phyloP scores from a whole-genome alignment of 2,329 filamentous ascomycete species.

The Cladosporium sphaerospermum region DNA sequence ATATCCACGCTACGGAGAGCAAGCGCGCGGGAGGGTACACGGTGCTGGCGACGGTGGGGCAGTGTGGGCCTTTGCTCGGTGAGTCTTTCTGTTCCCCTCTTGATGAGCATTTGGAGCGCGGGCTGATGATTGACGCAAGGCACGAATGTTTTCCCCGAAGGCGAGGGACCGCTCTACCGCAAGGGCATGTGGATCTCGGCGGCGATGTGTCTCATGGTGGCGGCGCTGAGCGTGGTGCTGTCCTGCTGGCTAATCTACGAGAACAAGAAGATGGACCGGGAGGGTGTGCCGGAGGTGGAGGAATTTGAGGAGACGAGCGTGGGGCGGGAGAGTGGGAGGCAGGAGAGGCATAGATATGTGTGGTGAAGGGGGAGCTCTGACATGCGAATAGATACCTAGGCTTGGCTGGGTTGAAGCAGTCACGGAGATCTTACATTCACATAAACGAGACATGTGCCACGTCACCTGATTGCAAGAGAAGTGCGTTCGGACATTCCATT shows the following conservation, averaged over 20 bases:
- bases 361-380: conserved; percentile 14
- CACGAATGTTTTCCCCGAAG: conserved; percentile 55
- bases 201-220: conserved; percentile 56
- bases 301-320: conserved; percentile 20
- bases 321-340: conserved; percentile 11
- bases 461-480: neutral
- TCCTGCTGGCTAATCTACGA: conserved; percentile 52
- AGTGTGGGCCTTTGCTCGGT: conserved; percentile 17
- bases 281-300: conserved; percentile 25
- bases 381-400: neutral
- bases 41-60: conserved; percentile 36
- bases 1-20: conserved; percentile 33
- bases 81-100: neutral
- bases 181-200: conserved; percentile 58
- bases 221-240: conserved; percentile 47
- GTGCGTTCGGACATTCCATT: neutral
- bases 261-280: conserved; percentile 53
- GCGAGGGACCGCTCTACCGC: conserved; percentile 41
- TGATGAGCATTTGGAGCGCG: neutral
- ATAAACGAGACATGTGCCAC: no score
- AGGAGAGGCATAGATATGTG: conserved; percentile 17
- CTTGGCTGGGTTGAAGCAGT: no score
- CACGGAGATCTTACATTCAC: no score
- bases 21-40: conserved; percentile 33
- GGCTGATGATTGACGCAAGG: conserved; percentile 31